These are phyloP conservation scores for Ophiorrhiza pumila DNA, from an alignment of 257 asterid species.

Conservation along the genomic window DNA sequence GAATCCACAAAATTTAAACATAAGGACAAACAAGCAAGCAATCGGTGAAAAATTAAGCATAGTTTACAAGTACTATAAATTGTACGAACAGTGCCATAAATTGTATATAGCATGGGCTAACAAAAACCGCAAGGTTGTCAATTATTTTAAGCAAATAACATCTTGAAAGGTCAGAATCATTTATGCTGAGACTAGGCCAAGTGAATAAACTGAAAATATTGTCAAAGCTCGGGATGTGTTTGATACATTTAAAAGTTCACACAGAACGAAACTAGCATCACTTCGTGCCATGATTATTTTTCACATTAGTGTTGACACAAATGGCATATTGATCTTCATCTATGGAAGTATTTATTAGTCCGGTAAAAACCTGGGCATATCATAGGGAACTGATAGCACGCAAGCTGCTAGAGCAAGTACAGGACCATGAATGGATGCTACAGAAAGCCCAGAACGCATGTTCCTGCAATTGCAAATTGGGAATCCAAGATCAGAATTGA, in stretches of 20 bases:
- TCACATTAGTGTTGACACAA: not conserved
- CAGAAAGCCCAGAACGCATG: slow-evolving; percentile 48
- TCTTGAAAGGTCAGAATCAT: not conserved
- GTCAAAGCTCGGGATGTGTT: not conserved
- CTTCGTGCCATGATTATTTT: not conserved
- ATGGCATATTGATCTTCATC: not conserved
- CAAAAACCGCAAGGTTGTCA: not conserved
- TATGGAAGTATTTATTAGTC: not conserved
- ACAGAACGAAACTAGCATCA: not conserved
- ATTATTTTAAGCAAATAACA: not conserved
- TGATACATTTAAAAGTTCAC: not conserved
- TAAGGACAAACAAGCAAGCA: not conserved
- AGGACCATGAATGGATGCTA: slow-evolving; percentile 83
- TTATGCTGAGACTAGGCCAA: not conserved
- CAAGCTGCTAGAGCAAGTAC: slow-evolving; percentile 96
- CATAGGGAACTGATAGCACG: slow-evolving; percentile 89
- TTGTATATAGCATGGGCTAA: not conserved
- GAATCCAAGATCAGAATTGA: slow-evolving; percentile 21
- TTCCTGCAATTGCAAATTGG: slow-evolving; percentile 49
- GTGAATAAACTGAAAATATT: not conserved
- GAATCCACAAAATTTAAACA: not conserved
- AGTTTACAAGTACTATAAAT: not conserved
- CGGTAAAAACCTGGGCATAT: slow-evolving; percentile 81
- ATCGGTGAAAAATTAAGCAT: no score
- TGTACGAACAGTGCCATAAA: not conserved